Base-by-base conservation (phyloP, 129 eudicot genomes). In the Flaveria bidentis region DNA sequence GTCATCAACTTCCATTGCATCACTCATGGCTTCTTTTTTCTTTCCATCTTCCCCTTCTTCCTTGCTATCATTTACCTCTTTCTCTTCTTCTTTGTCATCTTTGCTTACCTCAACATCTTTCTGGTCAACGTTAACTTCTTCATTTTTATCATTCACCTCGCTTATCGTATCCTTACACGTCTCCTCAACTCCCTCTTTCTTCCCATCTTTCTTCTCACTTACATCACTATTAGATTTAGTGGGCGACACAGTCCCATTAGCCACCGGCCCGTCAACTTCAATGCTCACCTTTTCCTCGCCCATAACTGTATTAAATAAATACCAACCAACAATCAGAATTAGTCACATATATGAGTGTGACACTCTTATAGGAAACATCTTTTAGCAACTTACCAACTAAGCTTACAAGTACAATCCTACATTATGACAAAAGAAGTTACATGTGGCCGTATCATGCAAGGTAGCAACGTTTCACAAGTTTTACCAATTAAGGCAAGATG, bases 241-340 rank as follows among this genome's bases (percentile, higher is more conserved):
- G 60, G 72, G 81, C 2, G 66, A 69, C 36, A 74, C 75, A 2
- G 62, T 66, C 64, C 87, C 92, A 84, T 88, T 91, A 79, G 85
- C 76, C 61, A 78, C 84, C 7, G 70, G 65, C 73, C 74, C 85
- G 18, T 42, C 69, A 67, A 25, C 87, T 28, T 85, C 88, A 20
- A 84, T 44, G 42, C 67, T 78, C 5, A 56, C 83, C 74, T 88
- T 90, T 80, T 78, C 90, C 80, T 88, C 84, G 28, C 85, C 95
- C 97, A 91, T 88, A 41, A 14, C 80, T 75, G 44, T 2, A 44
- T 78, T 46, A 81, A 70, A 30, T 64, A 12, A 76, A 82, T 30
- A 58, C 39, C 69, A 63, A 70, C 53, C 52, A 36, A 63, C 46
- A 56, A 42, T 71, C 22, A 79, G 57, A 49, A 71, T 7, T 41